Conservation (phyloP, 2,329 filamentous ascomycete species). For the Talaromyces islandicus region DNA sequence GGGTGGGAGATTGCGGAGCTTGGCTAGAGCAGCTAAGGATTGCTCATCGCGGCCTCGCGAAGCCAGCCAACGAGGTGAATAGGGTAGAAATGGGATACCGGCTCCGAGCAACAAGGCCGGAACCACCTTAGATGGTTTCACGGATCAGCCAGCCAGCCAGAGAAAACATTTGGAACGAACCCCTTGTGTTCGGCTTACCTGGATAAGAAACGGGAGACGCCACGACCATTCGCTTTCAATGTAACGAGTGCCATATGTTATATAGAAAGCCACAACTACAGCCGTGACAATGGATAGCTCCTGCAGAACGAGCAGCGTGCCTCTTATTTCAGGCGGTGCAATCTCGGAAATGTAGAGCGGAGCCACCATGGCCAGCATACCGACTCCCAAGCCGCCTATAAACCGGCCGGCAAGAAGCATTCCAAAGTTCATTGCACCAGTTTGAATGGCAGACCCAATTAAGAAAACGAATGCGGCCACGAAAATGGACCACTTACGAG, state of each 20-base stretch:
- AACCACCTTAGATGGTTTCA: neutral
- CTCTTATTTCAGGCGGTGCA: slow-evolving; percentile 38
- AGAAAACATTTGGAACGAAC: no score
- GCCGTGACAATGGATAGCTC: slow-evolving; percentile 37
- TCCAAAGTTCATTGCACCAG: slow-evolving; percentile 19
- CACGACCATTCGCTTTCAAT: slow-evolving; percentile 43
- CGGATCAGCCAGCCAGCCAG: no score
- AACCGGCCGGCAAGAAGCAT: slow-evolving; percentile 20
- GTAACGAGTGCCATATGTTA: slow-evolving; percentile 38
- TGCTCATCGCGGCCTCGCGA: neutral
- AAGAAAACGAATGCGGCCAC: slow-evolving; percentile 30
- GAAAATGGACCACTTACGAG: slow-evolving; percentile 35
- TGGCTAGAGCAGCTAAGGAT: no score
- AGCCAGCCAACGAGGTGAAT: neutral
- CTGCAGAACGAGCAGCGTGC: slow-evolving; percentile 36
- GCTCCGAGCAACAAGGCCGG: neutral
- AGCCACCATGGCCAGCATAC: slow-evolving; percentile 27
- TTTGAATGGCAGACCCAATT: slow-evolving; percentile 40
- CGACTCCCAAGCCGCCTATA: slow-evolving; percentile 6
- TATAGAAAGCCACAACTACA: slow-evolving; percentile 38
- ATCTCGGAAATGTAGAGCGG: slow-evolving; percentile 46
- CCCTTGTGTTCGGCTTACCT: slow-evolving; percentile 14
- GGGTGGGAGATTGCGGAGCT: no score
- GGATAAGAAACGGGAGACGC: slow-evolving; percentile 44
- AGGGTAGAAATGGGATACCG: neutral